phyloP scores from a whole-genome alignment of 495 filamentous ascomycete species.

The Penicillium desertorum region DNA sequence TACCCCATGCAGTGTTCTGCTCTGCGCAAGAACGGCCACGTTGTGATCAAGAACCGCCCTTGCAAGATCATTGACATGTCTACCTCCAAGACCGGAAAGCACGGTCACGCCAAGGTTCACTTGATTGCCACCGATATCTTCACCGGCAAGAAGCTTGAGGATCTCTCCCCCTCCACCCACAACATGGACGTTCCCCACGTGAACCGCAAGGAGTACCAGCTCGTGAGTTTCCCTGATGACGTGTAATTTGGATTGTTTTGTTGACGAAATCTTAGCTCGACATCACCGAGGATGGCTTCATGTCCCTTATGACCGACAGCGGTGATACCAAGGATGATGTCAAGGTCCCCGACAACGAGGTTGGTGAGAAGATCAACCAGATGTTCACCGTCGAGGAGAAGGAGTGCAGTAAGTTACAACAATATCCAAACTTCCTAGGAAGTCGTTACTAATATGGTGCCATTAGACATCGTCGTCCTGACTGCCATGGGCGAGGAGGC shows the following conservation, averaged over 20 bases:
- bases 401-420: constrained; percentile 71
- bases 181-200: constrained; percentile 99
- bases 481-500: constrained; percentile 94
- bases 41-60: constrained; percentile 96
- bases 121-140: constrained; percentile 97
- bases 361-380: constrained; percentile 76
- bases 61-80: constrained; percentile 99
- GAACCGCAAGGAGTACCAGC: constrained; percentile 82
- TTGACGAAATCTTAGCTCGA: constrained; percentile 60
- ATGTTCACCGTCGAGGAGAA: constrained; percentile 74
- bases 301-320: constrained; percentile 80
- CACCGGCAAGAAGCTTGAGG: constrained; percentile 98
- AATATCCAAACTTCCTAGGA: background rate
- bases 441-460: constrained; percentile 13
- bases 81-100: constrained; percentile 99
- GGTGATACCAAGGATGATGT: constrained; percentile 91
- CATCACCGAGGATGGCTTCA: constrained; percentile 85
- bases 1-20: constrained; percentile 99
- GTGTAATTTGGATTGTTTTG: background rate
- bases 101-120: constrained; percentile 99
- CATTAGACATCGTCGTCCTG: constrained; percentile 80
- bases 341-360: constrained; percentile 84
- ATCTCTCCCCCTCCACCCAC: constrained; percentile 99
- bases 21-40: constrained; percentile 96
- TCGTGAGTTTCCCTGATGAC: constrained; percentile 59